Base-by-base conservation (phyloP, 306 rosid species). In the Cicer judaicum region DNA sequence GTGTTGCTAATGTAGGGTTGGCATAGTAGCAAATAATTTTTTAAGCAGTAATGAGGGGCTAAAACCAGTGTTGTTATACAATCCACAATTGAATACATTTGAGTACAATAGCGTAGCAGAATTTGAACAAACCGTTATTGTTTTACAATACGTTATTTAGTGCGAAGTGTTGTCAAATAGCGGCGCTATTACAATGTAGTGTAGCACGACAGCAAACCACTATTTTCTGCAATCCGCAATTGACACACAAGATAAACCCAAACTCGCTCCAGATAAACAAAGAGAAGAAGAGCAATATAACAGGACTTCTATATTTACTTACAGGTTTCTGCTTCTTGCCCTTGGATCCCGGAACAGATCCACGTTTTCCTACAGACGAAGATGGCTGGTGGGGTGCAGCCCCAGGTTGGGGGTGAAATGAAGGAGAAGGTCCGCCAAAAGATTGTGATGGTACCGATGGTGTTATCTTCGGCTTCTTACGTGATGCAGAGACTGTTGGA, bases 321-420 rank as follows among this genome's bases (percentile, higher is more conserved):
- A 93, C 98, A 40, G 96, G 82, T 85, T 93, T 93, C 18, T 87
- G 89, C 85, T 91, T 93, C 83, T 93, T 93, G 62, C 93, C 89
- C 85, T 88, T 91, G 9, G 90, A 56, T 80, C 87, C 88, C 50
- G 96, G 95, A 61, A 62, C 84, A 44, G 92, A 78, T 65, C 98
- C 97, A 68, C 90, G 85, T 79, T 89, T 91, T 68, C 83, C 91
- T 10, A 85, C 85, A 7, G 89, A 91, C 47, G 97, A 86, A 75
- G 98, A 88, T 66, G 98, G 96, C 80, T 88, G 98, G 79, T 85
- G 91, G 79, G 96, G 72, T 71, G 93, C 78, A 77, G 90, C 78
- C 65, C 82, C 78, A 5, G 88, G 69, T 81, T 85, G 98, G 67
- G 87, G 91, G 49, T 86, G 90, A 80, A 91, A 89, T 47, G 93